These are phyloP conservation scores for Fusarium veterinarium DNA, from an alignment of 2,329 filamentous ascomycete genomes.

Conservation along the genomic window DNA sequence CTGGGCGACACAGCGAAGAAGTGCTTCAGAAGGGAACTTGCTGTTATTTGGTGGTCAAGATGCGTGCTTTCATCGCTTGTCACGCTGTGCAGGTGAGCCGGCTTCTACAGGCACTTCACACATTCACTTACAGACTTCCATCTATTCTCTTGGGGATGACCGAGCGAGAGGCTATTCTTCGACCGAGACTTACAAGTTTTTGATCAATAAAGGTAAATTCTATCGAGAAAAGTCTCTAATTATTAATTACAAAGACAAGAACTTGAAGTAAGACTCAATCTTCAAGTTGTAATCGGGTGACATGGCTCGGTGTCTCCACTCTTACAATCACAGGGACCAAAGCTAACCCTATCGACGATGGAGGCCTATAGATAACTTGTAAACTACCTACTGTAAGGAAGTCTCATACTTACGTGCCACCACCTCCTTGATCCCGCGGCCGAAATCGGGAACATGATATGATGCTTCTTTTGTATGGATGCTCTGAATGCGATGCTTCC, in stretches of 20 bases:
- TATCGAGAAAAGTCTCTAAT: neutral
- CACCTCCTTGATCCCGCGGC: neutral
- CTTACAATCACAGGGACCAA: too few relatives aligned
- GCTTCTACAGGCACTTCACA: neutral
- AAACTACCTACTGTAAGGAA: too few relatives aligned
- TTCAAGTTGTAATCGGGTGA: neutral
- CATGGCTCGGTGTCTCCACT: neutral
- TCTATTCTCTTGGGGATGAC: neutral
- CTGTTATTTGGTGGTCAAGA: neutral
- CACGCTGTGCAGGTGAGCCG: neutral
- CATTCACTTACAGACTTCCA: too few relatives aligned
- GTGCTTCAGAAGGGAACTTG: neutral
- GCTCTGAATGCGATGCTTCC: neutral
- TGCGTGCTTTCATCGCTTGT: neutral
- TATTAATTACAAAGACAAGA: too few relatives aligned
- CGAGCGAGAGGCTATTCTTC: neutral
- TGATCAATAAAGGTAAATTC: neutral
- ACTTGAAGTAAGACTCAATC: neutral
- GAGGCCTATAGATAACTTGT: neutral
- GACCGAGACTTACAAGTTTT: accelerated
- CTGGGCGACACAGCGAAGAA: neutral
- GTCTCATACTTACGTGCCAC: neutral
- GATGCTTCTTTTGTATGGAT: neutral
- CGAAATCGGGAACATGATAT: neutral
- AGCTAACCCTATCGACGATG: neutral